phyloP scores from a whole-genome alignment of 306 rosid species.

The Amphicarpaea edgeworthii region DNA sequence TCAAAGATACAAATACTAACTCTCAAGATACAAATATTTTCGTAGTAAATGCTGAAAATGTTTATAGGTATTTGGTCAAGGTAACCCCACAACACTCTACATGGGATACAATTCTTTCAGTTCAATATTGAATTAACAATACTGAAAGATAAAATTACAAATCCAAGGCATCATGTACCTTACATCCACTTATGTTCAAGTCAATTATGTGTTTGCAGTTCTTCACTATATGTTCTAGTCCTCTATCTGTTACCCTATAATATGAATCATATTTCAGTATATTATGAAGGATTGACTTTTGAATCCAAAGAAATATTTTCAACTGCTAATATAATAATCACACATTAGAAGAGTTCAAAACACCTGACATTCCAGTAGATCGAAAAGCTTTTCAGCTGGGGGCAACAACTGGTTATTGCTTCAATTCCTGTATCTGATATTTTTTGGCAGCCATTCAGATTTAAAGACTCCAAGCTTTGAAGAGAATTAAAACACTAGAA shows the following conservation, averaged over 20 bases:
- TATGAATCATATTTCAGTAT: slow-evolving; percentile 40
- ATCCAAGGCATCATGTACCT: slow-evolving; percentile 61
- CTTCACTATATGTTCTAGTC: slow-evolving; percentile 57
- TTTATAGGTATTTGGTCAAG: background rate
- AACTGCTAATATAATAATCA: slow-evolving; percentile 19
- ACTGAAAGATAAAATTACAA: slow-evolving; percentile 17
- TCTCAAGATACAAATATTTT: slow-evolving; percentile 8
- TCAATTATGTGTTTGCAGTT: slow-evolving; percentile 70
- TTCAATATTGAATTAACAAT: slow-evolving; percentile 8
- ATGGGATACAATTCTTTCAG: slow-evolving; percentile 23
- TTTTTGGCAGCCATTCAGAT: slow-evolving; percentile 91
- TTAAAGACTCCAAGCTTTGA: slow-evolving; percentile 70
- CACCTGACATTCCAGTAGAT: slow-evolving; percentile 95
- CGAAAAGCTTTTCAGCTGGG: slow-evolving; percentile 64
- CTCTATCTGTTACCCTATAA: slow-evolving; percentile 74
- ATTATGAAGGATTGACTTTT: slow-evolving; percentile 11
- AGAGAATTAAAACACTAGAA: slow-evolving; percentile 74
- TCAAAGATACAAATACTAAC: slow-evolving; percentile 30
- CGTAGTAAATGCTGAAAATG: background rate
- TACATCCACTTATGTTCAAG: slow-evolving; percentile 90
- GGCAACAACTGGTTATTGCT: slow-evolving; percentile 73
- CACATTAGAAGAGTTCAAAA: slow-evolving; percentile 2
- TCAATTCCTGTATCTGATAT: slow-evolving; percentile 80
- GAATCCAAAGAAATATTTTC: slow-evolving; percentile 26
- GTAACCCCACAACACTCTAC: background rate